These are phyloP conservation scores for Fusarium sp. DNA, from an alignment of 2,329 filamentous ascomycete genomes.

Conservation along the genomic window DNA sequence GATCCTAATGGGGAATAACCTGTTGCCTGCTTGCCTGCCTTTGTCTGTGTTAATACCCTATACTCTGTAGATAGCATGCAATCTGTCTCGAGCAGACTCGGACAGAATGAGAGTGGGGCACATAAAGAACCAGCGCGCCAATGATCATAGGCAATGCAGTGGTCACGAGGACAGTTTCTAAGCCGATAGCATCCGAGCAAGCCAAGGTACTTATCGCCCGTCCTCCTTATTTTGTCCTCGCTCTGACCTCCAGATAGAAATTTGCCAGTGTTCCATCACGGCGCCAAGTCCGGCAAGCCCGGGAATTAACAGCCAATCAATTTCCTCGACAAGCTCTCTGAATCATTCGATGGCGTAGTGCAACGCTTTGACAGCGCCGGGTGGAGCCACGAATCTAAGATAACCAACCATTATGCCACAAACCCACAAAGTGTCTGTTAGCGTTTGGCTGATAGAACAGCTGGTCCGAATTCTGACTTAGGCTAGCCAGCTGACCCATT, in stretches of 20 bases:
- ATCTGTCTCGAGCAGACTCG: background rate
- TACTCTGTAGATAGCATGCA: background rate
- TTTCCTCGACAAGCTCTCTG: background rate
- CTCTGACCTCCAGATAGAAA: background rate
- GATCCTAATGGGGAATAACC: background rate
- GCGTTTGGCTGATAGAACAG: background rate
- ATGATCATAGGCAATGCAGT: background rate
- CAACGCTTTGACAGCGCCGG: background rate
- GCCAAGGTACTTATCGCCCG: background rate
- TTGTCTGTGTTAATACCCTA: background rate
- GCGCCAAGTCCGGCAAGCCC: background rate
- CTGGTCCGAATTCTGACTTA: background rate
- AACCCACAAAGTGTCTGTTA: background rate
- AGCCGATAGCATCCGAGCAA: background rate
- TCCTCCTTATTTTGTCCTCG: background rate
- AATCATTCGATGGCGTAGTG: background rate
- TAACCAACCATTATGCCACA: background rate
- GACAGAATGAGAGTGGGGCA: background rate
- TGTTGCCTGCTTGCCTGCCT: background rate
- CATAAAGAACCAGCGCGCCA: background rate
- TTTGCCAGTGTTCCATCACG: background rate
- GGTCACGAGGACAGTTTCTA: background rate
- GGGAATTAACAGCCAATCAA: background rate
- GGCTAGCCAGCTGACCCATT: too few species aligned
- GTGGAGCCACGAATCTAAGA: background rate